Base-by-base conservation (phyloP, 176 grass and related monocot genomes). In the Eremochloa ophiuroides region DNA sequence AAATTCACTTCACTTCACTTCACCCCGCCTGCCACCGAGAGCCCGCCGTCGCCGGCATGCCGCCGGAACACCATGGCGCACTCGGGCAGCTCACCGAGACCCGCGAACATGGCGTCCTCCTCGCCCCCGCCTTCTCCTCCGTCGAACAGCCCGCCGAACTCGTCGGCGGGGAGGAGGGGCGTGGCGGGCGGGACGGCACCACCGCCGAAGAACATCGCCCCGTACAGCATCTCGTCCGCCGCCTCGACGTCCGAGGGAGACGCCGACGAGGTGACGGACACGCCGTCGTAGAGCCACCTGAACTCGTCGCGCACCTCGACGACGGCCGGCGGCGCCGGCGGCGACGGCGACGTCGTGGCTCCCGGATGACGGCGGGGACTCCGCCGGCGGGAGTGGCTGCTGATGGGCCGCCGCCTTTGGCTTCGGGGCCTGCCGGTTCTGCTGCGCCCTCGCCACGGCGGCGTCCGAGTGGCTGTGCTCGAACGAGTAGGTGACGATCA, bases 401-500 rank as follows among this genome's bases (percentile, higher is more conserved):
- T 55, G 20, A 53, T 34, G 59, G 8, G 73, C 42, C n/a, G 73
- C 42, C n/a, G 55, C n/a, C 55, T 77, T 86, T 40, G 79, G 50
- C 77, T 85, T 89, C 28, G 76, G 72, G 9, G 47, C 11, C 39
- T 40, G 87, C 10, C 86, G 89, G 56, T 71, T 88, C 55, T 82
- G 81, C 60, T 25, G 63, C 84, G 37, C 75, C 84, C 84, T 89
- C 1, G 84, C 71, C 34, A 42, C 74, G 33, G 34, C 34, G 34
- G 71, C 69, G 69, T 80, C 51, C 47, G 89, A 84, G 35, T 97
- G 94, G 84, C 82, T 97, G 89, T 97, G 94, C 82, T 97, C 94
- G 78, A 90, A 97, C 56, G 94, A 97, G 84, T 97, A 97, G 42
- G 91, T 91, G 74, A 97, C 82, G 69, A 88, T 64, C 73, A 97